A percentile compares a stretch with the other conserved stretches of the same genome.
Conservation (phyloP, 441 rosid species). For the Gossypium davidsonii region DNA sequence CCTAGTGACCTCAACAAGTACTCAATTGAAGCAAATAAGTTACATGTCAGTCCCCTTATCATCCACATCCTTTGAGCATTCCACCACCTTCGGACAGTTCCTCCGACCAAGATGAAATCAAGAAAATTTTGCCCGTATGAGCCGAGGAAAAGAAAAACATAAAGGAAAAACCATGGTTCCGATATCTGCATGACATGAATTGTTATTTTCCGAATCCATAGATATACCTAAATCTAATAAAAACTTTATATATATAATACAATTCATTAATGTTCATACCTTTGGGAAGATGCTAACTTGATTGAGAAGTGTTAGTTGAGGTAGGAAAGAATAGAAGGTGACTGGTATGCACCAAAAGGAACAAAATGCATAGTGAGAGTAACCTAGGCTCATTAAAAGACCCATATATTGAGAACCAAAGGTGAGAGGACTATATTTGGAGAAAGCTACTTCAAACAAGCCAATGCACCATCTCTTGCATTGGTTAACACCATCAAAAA, state of each 20-base stretch:
- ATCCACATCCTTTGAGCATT: constrained; percentile 65
- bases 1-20: constrained; percentile 29
- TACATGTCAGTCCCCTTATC: constrained; percentile 33
- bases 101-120: constrained; percentile 35
- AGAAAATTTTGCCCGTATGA: constrained; percentile 42
- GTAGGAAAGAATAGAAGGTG: constrained; percentile 40
- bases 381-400: constrained; percentile 31
- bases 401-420: constrained; percentile 38
- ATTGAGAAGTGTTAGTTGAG: constrained; percentile 47
- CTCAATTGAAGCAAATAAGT: constrained; percentile 27
- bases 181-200: constrained; percentile 30
- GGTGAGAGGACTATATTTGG: constrained; percentile 31
- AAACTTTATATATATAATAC: not conserved
- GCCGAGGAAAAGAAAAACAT: constrained; percentile 51
- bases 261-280: constrained; percentile 20
- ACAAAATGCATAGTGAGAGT: constrained; percentile 41
- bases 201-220: not conserved
- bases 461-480: constrained; percentile 62
- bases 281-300: constrained; percentile 43
- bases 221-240: not conserved
- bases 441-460: constrained; percentile 37
- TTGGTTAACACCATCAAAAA: constrained; percentile 41
- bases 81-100: constrained; percentile 55
- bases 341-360: constrained; percentile 46
- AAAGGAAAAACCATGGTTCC: constrained; percentile 45